These are phyloP conservation scores for Pseudocercospora pini-densiflorae DNA, from an alignment of 2,329 filamentous ascomycete species.

Conservation along the genomic window DNA sequence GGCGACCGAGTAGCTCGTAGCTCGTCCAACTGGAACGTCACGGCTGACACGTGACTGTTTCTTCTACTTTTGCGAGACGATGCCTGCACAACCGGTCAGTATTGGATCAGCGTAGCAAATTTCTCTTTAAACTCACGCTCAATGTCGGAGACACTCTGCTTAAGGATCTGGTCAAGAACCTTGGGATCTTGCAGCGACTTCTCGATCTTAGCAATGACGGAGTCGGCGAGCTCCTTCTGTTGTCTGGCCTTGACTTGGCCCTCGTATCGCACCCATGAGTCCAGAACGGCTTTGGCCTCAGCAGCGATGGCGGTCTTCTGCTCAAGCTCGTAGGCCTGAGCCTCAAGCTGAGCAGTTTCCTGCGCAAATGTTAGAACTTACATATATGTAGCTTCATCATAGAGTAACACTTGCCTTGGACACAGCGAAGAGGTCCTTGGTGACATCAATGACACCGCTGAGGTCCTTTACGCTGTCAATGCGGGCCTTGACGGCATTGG, in stretches of 20 bases:
- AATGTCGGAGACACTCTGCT: slow-evolving; percentile 94
- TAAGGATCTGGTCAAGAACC: slow-evolving; percentile 94
- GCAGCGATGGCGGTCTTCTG: slow-evolving; percentile 89
- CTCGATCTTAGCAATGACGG: slow-evolving; percentile 94
- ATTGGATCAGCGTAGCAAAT: background rate
- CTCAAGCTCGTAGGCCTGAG: slow-evolving; percentile 95
- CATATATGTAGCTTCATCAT: background rate
- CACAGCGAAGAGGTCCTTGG: slow-evolving; percentile 95
- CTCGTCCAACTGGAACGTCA: slow-evolving; percentile 6
- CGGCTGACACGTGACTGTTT: slow-evolving; percentile 16
- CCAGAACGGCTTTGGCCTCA: slow-evolving; percentile 93
- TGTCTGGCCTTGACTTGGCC: slow-evolving; percentile 98
- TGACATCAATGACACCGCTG: slow-evolving; percentile 90
- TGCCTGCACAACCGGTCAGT: slow-evolving; percentile 26
- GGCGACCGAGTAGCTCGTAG: slow-evolving; percentile 1
- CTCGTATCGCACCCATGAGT: slow-evolving; percentile 99
- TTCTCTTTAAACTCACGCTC: slow-evolving; percentile 70
- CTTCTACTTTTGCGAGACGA: slow-evolving; percentile 34
- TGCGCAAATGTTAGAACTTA: slow-evolving; percentile 44
- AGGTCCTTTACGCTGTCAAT: slow-evolving; percentile 96
- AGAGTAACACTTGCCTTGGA: slow-evolving; percentile 74
- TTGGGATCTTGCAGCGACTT: slow-evolving; percentile 99
- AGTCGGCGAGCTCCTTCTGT: slow-evolving; percentile 92
- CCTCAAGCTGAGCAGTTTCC: slow-evolving; percentile 97
- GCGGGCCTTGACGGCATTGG: slow-evolving; percentile 89